These are phyloP conservation scores for Diplodia seriata DNA, from an alignment of 2,329 filamentous ascomycete genomes.

Conservation along the genomic window DNA sequence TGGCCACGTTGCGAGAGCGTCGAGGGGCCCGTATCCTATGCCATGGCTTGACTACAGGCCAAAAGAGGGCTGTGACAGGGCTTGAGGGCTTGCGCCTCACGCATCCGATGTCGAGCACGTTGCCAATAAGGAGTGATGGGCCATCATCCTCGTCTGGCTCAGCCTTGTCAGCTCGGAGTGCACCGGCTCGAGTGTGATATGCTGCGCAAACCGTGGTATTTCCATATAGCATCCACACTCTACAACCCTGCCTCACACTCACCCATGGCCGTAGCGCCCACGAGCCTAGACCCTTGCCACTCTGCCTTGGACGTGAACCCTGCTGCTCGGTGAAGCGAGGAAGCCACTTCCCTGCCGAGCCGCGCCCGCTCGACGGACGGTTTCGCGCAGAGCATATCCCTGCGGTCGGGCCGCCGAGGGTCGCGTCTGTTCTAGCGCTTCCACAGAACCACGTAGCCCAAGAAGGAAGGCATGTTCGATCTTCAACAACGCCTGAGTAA, in stretches of 20 bases:
- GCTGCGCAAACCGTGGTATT: constrained; percentile 12
- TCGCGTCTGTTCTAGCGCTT: constrained; percentile 8
- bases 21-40: constrained; percentile 5
- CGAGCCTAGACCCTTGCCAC: constrained; percentile 10
- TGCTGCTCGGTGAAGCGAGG: constrained; percentile 11
- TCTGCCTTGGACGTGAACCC: constrained; percentile 4
- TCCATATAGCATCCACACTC: constrained; percentile 11
- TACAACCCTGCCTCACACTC: constrained; percentile 4
- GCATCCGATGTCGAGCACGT: constrained; percentile 14
- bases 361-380: constrained; percentile 5
- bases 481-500: constrained; percentile 10
- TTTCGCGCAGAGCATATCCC: constrained; percentile 9
- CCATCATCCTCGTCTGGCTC: not conserved
- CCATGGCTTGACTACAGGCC: constrained; percentile 22
- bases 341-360: constrained; percentile 12
- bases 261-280: not conserved
- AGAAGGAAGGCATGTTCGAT: constrained; percentile 14
- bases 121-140: constrained; percentile 13
- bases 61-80: constrained; percentile 19
- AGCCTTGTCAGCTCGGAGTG: constrained; percentile 25
- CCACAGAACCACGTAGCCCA: constrained; percentile 2
- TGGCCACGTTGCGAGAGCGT: not conserved
- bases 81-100: constrained; percentile 24
- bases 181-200: constrained; percentile 3
- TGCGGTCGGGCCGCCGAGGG: constrained; percentile 17